A percentile compares a stretch with the other conserved stretches of the same genome.
Evolutionary conservation across 202 grass and related monocot genomes (phyloP).

Genomic region (Elaeis oleifera): DNA sequence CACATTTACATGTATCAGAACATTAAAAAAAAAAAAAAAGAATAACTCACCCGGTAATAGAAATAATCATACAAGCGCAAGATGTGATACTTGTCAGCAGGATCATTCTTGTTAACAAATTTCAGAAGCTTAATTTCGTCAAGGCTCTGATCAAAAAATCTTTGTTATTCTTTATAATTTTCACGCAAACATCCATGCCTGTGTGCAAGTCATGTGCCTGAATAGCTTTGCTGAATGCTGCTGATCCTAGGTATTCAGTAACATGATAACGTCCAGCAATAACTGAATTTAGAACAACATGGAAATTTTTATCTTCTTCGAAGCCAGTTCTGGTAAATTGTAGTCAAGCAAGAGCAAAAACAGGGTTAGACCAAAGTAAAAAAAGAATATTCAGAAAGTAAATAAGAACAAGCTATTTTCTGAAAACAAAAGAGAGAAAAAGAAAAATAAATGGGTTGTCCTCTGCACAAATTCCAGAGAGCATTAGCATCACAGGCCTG

Average conservation of each 20-base stretch:
- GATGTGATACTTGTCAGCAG: slow-evolving; percentile 88
- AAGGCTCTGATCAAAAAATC: slow-evolving; percentile 99
- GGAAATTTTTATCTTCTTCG: slow-evolving; percentile 99
- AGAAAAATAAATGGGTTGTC: slow-evolving; percentile 7
- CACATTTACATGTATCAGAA: no score
- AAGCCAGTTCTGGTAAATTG: slow-evolving; percentile 85
- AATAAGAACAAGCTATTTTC: no score
- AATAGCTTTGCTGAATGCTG: slow-evolving; percentile 99
- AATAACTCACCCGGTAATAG: slow-evolving; percentile 85
- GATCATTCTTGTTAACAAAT: slow-evolving; percentile 98
- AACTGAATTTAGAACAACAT: slow-evolving; percentile 93
- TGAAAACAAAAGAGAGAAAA: slow-evolving; percentile 17
- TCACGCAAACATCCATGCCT: slow-evolving; percentile 99
- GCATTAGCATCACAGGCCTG: no score
- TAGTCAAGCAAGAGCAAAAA: slow-evolving; percentile 16
- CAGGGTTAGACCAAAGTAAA: slow-evolving; percentile 9
- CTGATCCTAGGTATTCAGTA: slow-evolving; percentile 93
- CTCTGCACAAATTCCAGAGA: neutral
- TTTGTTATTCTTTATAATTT: slow-evolving; percentile 99
- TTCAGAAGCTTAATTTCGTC: slow-evolving; percentile 99
- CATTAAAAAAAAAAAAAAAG: slow-evolving; percentile 5
- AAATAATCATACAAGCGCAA: slow-evolving; percentile 97
- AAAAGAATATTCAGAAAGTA: no score
- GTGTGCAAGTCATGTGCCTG: slow-evolving; percentile 98
- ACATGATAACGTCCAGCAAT: slow-evolving; percentile 98